Evolutionary conservation across 2,329 filamentous ascomycete species (phyloP), one percentile per base, ranked within the genome.

Genomic region (Penicillium sp.): DNA sequence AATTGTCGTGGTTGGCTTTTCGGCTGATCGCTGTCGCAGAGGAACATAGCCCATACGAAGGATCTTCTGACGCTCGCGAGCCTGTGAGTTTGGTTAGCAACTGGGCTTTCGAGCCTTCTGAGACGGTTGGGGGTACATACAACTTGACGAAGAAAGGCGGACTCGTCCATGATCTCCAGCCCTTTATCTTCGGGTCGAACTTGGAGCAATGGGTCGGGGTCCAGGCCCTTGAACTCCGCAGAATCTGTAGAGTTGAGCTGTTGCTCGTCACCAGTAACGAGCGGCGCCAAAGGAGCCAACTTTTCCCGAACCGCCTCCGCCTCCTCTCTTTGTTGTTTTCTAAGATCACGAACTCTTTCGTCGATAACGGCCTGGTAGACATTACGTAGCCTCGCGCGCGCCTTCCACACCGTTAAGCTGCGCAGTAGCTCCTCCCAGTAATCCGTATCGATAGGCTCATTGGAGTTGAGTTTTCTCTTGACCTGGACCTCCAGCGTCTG

Each of bases 371-470:
- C 82, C 57, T 88, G 83, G 57, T 86, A 91, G 13, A 96, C 84
- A 54, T 82, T 84, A 58, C 83, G 84, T 46, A 98, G 73, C 67
- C 86, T 89, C 2, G 90, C 89, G 68, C 88, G 90, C 29, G 93
- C 89, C 73, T 97, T 97, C 84, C 89, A 96, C 1, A 95, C 83
- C 6, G 87, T 78, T 55, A 98, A 75, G 65, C 86, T 95, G 58
- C 85, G 84, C 53, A 98, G 77, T 13, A 98, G 77, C 66, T 95
- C 89, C 66, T 95, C 89, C 93, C 93, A 98, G 69, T 97, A 98
- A 71, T 98, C 93, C 2, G 88, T 89, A 69, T 98, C 93, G 58
- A 98, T 92, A 8, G 88, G 85, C 65, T 96, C 91, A 65, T 95
- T 86, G 6, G 89, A 95, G 45, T 84, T 80, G 42, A 98, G 75